Evolutionary conservation across 768 basidiomycete genomes (phyloP).

Genomic region (Jaapia argillacea): DNA sequence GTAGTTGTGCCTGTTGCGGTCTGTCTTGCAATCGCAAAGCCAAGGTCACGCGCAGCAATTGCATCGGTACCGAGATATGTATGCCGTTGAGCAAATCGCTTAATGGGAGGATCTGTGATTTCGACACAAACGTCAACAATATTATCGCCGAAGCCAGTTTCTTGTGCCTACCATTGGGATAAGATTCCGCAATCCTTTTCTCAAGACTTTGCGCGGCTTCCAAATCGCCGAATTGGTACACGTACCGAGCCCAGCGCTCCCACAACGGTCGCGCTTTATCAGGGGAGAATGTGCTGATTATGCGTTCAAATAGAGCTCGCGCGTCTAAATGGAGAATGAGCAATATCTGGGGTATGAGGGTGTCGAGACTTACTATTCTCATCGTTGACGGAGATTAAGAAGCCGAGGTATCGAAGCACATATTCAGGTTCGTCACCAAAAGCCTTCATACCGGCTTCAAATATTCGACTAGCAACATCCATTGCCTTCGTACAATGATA

Average conservation of each 20-base stretch:
- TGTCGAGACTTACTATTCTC: conserved; percentile 58
- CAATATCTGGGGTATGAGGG: neutral
- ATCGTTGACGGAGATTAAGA: conserved; percentile 91
- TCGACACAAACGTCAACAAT: neutral
- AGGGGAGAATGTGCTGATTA: conserved; percentile 66
- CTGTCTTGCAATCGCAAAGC: conserved; percentile 47
- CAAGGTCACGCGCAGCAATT: conserved; percentile 83
- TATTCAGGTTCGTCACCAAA: conserved; percentile 80
- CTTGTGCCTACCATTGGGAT: conserved; percentile 61
- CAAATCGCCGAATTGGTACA: conserved; percentile 92
- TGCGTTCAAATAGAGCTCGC: conserved; percentile 88
- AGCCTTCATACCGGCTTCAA: conserved; percentile 82
- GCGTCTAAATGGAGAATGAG: conserved; percentile 53
- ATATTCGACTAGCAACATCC: conserved; percentile 80
- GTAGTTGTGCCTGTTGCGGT: conserved; percentile 11
- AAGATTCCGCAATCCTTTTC: conserved; percentile 79
- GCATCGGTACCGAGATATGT: conserved; percentile 78
- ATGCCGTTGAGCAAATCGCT: conserved; percentile 83
- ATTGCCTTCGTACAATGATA: conserved; percentile 80
- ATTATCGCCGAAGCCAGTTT: neutral
- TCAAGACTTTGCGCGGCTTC: conserved; percentile 84
- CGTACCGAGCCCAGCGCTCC: conserved; percentile 94
- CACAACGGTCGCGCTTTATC: conserved; percentile 80
- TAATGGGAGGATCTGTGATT: conserved; percentile 74
- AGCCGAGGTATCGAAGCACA: conserved; percentile 82